Evolutionary conservation across 2,329 filamentous ascomycete species (phyloP), one percentile per base, ranked within the genome.

Genomic region (Aspergillus sclerotialis): DNA sequence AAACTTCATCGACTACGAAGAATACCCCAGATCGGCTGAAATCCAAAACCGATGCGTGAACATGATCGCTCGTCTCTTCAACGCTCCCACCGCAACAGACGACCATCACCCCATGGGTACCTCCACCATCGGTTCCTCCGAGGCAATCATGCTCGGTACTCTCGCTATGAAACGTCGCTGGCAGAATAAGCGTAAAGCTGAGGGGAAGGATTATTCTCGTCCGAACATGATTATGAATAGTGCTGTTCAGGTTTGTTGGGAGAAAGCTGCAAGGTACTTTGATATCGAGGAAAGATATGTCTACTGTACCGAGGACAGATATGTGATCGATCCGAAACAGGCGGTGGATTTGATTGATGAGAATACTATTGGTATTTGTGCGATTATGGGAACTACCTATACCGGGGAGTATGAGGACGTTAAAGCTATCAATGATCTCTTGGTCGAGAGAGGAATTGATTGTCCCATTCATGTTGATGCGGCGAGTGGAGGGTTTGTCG

Each of bases 161-260:
- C 69, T 95, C 23, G 89, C 89, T 49, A 94, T 95, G 88, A 95
- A 95, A 76, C 87, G 82, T 68, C 78, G 82, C 52, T 96, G 90
- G 90, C 81, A 85, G 69, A 88, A 92, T 62, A 81, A 80, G 66
- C 81, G 87, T 50, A 76, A 82, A 58, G 87, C 84, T 4, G 84
- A 78, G 49, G 89, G 88, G 41, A 92, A 93, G 68, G 76, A 87
- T 35, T 76, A 62, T 40, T 84, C 88, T 43, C 75, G 75, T 28
- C 90, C 90, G 36, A 96, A 96, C 65, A 82, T 96, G 42, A 69
- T 96, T 70, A 95, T 96, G 90, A 92, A 85, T 51, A 87, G 85
- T 16, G 89, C 90, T 19, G 90, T 95, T 2, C 90, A 96, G 66
- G 90, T 95, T 26, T 94, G 88, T 72, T 95, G 89, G 89, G 88